Percentiles rank a stretch among this genome's conserved stretches.
Evolutionary conservation across 768 basidiomycete species (phyloP).

Genomic region (Suillus lakei): DNA sequence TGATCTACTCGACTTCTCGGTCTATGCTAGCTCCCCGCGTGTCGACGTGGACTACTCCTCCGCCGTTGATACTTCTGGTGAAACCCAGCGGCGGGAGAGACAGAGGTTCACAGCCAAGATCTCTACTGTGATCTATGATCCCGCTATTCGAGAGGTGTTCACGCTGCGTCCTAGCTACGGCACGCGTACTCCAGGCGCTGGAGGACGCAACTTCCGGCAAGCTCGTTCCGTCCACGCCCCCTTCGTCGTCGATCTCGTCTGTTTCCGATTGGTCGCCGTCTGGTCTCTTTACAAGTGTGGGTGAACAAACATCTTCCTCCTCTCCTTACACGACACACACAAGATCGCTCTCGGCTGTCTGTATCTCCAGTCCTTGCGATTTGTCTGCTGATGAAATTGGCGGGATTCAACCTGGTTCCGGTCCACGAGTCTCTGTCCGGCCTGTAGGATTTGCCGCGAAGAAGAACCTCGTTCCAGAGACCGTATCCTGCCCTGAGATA

Average conservation of each 20-base stretch:
- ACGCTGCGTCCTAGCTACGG: constrained; percentile 13
- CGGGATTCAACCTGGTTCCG: background rate
- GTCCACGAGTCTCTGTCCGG: background rate
- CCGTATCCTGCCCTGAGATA: background rate
- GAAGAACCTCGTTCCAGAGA: background rate
- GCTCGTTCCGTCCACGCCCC: background rate
- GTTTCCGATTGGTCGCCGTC: background rate
- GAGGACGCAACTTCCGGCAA: background rate
- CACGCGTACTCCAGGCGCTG: constrained; percentile 15
- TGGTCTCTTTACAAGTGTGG: background rate
- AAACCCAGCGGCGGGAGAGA: background rate
- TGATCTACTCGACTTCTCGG: constrained; percentile 11
- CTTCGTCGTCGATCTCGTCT: background rate
- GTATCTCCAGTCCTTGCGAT: background rate
- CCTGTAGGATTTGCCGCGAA: background rate
- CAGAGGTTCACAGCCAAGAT: background rate
- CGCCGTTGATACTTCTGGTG: background rate
- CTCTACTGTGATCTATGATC: constrained; percentile 5
- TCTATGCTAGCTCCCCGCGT: background rate
- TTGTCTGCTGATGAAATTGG: too few species aligned
- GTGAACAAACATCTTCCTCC: background rate
- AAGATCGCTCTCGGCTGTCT: background rate
- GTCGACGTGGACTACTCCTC: background rate
- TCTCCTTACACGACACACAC: background rate
- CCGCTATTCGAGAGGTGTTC: constrained; percentile 17